phyloP scores from a whole-genome alignment of 306 rosid species.

The Trifolium repens region DNA sequence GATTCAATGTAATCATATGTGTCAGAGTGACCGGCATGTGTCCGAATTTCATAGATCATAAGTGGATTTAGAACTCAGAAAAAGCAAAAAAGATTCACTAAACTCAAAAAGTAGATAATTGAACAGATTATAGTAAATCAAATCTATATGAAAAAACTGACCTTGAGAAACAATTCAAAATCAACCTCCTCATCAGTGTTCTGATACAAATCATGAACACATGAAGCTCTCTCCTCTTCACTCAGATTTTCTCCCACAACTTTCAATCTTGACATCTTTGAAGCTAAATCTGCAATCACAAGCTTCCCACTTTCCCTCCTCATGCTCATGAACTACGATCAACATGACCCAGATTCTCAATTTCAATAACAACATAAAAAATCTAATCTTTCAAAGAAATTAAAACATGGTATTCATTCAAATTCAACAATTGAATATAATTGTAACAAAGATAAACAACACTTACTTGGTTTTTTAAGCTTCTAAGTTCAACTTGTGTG shows the following conservation, averaged over 20 bases:
- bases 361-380: slow-evolving; percentile 19
- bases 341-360: slow-evolving; percentile 37
- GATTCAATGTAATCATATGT: no score
- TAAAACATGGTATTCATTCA: neutral
- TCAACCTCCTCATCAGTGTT: slow-evolving; percentile 80
- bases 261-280: slow-evolving; percentile 84
- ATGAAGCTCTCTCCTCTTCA: slow-evolving; percentile 87
- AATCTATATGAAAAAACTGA: slow-evolving; percentile 44
- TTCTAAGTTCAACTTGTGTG: slow-evolving; percentile 96
- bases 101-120: slow-evolving; percentile 27
- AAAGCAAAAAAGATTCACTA: slow-evolving; percentile 33
- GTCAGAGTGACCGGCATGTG: no score
- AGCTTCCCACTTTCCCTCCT: slow-evolving; percentile 83
- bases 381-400: slow-evolving; percentile 21
- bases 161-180: slow-evolving; percentile 92
- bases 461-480: slow-evolving; percentile 81
- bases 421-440: neutral
- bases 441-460: slow-evolving; percentile 33
- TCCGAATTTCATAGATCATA: neutral
- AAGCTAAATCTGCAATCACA: slow-evolving; percentile 74
- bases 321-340: slow-evolving; percentile 78
- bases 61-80: slow-evolving; percentile 16
- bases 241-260: slow-evolving; percentile 87
- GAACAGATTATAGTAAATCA: slow-evolving; percentile 1
- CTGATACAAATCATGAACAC: slow-evolving; percentile 66